phyloP scores from a whole-genome alignment of 495 filamentous ascomycete genomes.

The Talaromyces adpressus region DNA sequence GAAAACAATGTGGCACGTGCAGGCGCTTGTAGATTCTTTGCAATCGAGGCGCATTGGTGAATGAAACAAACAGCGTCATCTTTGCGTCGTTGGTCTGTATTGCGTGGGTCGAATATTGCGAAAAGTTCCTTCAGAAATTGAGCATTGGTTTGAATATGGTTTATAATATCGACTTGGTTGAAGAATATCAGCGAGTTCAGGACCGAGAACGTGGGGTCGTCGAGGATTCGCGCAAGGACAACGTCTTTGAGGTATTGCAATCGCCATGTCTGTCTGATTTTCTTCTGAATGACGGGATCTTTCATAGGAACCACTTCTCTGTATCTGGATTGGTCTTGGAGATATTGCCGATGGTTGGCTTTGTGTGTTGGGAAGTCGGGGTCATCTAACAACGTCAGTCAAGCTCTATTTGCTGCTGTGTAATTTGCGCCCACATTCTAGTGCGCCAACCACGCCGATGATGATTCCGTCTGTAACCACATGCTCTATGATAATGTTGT shows the following conservation, averaged over 20 bases:
- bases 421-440: slow-evolving; percentile 63
- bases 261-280: slow-evolving; percentile 94
- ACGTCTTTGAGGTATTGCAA: slow-evolving; percentile 98
- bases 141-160: slow-evolving; percentile 75
- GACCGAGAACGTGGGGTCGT: slow-evolving; percentile 96
- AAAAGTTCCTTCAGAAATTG: slow-evolving; percentile 85
- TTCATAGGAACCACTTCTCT: slow-evolving; percentile 95
- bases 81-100: slow-evolving; percentile 61
- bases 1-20: slow-evolving; percentile 73
- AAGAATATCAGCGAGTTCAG: slow-evolving; percentile 98
- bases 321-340: slow-evolving; percentile 79
- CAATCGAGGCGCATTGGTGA: slow-evolving; percentile 90
- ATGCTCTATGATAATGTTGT: slow-evolving; percentile 86
- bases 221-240: slow-evolving; percentile 88
- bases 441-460: slow-evolving; percentile 86
- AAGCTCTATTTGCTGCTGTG: not conserved
- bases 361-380: slow-evolving; percentile 98
- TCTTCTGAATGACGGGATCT: slow-evolving; percentile 69
- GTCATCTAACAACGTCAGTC: slow-evolving; percentile 53
- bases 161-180: slow-evolving; percentile 96
- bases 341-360: slow-evolving; percentile 92
- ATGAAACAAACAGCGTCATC: slow-evolving; percentile 95
- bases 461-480: slow-evolving; percentile 86
- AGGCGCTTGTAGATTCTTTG: slow-evolving; percentile 84
- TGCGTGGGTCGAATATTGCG: slow-evolving; percentile 66